Percentiles rank a stretch among this genome's conserved stretches.
Conservation (phyloP, 148 eudicot species). For the Spergularia bocconei region DNA sequence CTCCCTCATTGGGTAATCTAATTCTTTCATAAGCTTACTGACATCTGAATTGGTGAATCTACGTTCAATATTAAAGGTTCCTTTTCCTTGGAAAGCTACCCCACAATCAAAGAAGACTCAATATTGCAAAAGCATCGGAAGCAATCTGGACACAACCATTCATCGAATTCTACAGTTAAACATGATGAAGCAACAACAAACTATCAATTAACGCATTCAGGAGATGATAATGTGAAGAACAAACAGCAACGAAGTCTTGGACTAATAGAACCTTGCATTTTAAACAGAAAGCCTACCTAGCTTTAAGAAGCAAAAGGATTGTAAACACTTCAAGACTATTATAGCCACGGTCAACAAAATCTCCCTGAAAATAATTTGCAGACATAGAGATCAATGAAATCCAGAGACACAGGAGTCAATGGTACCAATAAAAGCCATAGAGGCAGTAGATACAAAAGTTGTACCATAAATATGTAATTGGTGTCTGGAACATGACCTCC, state of each 20-base stretch:
- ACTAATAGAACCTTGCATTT: conserved; percentile 7
- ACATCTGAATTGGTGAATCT: not conserved
- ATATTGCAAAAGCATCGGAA: not conserved
- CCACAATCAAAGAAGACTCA: not conserved
- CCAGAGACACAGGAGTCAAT: not conserved
- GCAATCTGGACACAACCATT: not conserved
- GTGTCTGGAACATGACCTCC: conserved; percentile 99
- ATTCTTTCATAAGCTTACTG: not conserved
- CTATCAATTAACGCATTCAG: no score
- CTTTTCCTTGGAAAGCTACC: not conserved
- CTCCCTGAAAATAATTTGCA: conserved; percentile 62
- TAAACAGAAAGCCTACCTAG: conserved; percentile 54
- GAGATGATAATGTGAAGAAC: not conserved
- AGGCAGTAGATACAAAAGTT: conserved; percentile 4
- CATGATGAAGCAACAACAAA: no score
- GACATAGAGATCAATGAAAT: conserved; percentile 13
- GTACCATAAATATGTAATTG: conserved; percentile 97
- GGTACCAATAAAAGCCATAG: not conserved
- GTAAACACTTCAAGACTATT: conserved; percentile 98
- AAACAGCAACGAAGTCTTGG: not conserved
- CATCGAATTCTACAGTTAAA: not conserved
- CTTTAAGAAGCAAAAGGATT: conserved; percentile 96
- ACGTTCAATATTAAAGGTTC: not conserved
- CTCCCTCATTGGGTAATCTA: not conserved
- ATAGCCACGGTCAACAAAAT: conserved; percentile 98